phyloP scores from a whole-genome alignment of 202 grass and related monocot species.

The Panicum virgatum region DNA sequence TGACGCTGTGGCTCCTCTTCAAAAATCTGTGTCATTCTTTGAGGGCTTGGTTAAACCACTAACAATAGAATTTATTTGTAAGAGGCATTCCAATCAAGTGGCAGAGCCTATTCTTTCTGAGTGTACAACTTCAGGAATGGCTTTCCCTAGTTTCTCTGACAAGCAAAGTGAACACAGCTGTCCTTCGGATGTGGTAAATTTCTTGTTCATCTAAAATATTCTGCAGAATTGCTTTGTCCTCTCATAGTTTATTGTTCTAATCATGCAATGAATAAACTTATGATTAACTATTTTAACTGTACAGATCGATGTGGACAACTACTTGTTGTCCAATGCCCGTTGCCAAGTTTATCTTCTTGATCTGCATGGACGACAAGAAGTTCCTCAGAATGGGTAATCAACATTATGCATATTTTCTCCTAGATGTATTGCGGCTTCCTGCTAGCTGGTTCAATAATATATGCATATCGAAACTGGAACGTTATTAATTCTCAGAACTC shows the following conservation, averaged over 20 bases:
- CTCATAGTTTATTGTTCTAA: conserved; percentile 31
- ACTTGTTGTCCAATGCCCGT: conserved; percentile 34
- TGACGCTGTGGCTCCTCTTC: conserved; percentile 30
- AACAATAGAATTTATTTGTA: conserved; percentile 48
- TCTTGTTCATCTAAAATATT: conserved; percentile 27
- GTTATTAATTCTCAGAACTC: conserved; percentile 25
- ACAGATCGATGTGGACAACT: conserved; percentile 51
- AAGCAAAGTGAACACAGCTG: conserved; percentile 16
- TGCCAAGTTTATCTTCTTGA: conserved; percentile 23
- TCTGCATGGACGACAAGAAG: conserved; percentile 43
- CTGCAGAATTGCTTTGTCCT: conserved; percentile 33
- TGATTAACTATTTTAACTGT: conserved; percentile 37
- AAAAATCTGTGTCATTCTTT: conserved; percentile 56
- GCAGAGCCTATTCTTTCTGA: conserved; percentile 35
- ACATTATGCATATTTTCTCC: conserved; percentile 27
- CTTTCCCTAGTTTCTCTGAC: conserved; percentile 39
- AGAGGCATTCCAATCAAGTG: conserved; percentile 33
- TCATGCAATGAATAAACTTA: conserved; percentile 27
- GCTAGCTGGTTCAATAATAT: conserved; percentile 24
- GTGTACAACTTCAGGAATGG: conserved; percentile 40
- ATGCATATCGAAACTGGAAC: conserved; percentile 16
- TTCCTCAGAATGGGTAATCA: conserved; percentile 44
- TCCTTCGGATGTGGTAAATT: conserved; percentile 44
- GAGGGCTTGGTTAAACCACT: conserved; percentile 57
- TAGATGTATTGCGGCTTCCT: conserved; percentile 29